Base-by-base conservation (phyloP, 2,329 filamentous ascomycete species). In the Colletotrichum lindemuthianum region DNA sequence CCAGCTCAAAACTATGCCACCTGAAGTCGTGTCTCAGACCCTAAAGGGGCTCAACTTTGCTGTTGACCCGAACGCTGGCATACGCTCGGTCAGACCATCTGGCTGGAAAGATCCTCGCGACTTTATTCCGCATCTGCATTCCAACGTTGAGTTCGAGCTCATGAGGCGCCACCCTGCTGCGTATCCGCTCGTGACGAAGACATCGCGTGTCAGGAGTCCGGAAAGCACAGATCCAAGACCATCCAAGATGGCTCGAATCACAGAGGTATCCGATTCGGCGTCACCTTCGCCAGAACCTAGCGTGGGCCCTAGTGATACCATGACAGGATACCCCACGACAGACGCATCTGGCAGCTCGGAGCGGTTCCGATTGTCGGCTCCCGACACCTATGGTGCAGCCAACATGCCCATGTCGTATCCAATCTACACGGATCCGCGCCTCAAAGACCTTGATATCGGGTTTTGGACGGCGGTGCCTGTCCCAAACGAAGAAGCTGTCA, bases 401-500 rank as follows among this genome's bases (percentile, higher is more conserved):
- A 70, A 53, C 47, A 67, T 45, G 50, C 71, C 44, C 67, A 69
- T 43, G 55, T 69, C 2, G 59, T 69, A 10, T 5, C 61, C 6
- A n/a, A 36, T 68, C 8, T 49, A 59, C 7, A 67, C 63, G 11
- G 75, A 76, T 52, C 47, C 71, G 16, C 72, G 72, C 10, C 60
- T 79, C 6, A 59, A 59, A 9, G 39, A 68, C 2, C 66, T 78
- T 4, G 58, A 74, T 3, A 75, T 79, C 36, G 41, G 59, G 10
- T 69, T 72, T 55, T 77, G 79, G 79, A 77, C 78, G 12, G 63
- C 73, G 32, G 71, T 78, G 5, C 53, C 66, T 15, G 69, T 79
- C 3, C 57, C 68, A 1, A 71, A 73, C 54, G 69, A 75, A 6
- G 57, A 74, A 12, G 73, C 75, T 43, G 73, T 73, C 6, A 70